Evolutionary conservation across 1,139 yeast species (phyloP), one percentile per base, ranked within the genome.

Genomic region (Candida neerlandica): DNA sequence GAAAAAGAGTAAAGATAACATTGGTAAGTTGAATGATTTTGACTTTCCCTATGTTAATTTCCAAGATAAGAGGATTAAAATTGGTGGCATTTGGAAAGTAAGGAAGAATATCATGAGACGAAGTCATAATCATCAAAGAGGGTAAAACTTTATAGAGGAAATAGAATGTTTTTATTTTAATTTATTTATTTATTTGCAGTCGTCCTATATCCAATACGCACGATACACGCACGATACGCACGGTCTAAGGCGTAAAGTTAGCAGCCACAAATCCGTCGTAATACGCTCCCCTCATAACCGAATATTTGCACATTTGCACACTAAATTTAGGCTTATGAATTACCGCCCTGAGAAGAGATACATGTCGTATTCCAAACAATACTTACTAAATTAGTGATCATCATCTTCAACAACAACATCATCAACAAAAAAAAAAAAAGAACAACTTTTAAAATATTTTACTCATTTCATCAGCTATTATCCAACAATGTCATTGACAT

Each of bases 91-190:
- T 1, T 81, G 88, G 81, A 81, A 80, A 56, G 77, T 81, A 0
- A 68, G 95, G 52, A 69, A 88, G 53, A 86, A 85, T 57, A 78
- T 85, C n/a, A 70, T 72, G 67, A 74, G 89, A 65, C 68, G 83
- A 44, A 55, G 67, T 9, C 71, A 68, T 39, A 29, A 35, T 15
- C 44, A 33, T 23, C 39, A 33, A 33, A 11, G 29, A 30, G 37
- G 14, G n/a, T 39, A 39, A n/a, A n/a, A 15, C 9, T 38, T 10
- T 38, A 38, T 12, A 32, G 34, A 32, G 15, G 9, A n/a, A 32
- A 32, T 14, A 32, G 16, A 32, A 3, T 5, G 23, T 23, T 23
- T 6, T 23, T 15, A 35, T 35, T 15, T 15, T 14, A 19, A 35
- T 15, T 35, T 35, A 7, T 23, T 29, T 29, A 10, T 11, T 11